Percentiles rank a stretch among this genome's conserved stretches.
phyloP scores from a whole-genome alignment of 306 rosid species.

The Prunus mongolica region DNA sequence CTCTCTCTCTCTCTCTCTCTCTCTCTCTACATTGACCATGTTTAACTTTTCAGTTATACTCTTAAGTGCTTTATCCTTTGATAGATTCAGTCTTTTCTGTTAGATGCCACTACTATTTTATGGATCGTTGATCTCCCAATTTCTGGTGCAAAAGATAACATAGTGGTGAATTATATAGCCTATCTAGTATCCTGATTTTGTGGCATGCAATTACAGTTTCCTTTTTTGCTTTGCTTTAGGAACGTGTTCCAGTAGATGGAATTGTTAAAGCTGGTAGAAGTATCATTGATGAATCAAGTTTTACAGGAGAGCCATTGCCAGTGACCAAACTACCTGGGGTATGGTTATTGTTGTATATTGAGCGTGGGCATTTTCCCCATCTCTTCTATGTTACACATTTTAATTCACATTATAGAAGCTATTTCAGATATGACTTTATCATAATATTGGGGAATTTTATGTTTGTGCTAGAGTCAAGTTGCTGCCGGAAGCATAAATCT shows the following conservation, averaged over 20 bases:
- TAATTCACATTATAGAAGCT: conserved; percentile 10
- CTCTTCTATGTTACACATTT: background rate
- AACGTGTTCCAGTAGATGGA: conserved; percentile 94
- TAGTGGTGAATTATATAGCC: conserved; percentile 17
- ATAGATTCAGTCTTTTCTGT: conserved; percentile 1
- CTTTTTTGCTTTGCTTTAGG: conserved; percentile 43
- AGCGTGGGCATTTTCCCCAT: background rate
- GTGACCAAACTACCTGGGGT: conserved; percentile 94
- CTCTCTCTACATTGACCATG: background rate
- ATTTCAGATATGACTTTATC: conserved; percentile 14
- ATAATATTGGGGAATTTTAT: conserved; percentile 22
- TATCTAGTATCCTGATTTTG: background rate
- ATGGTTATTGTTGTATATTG: conserved; percentile 17
- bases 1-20: too few species aligned
- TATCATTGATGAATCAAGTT: conserved; percentile 88
- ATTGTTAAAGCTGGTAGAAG: conserved; percentile 91
- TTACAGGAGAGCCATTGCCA: conserved; percentile 96
- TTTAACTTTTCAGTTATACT: background rate
- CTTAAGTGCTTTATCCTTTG: background rate
- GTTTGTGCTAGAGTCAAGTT: conserved; percentile 69
- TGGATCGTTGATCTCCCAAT: background rate
- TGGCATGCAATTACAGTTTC: conserved; percentile 11
- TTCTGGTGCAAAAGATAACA: conserved; percentile 7
- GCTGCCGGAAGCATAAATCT: conserved; percentile 97
- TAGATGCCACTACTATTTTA: background rate